Conservation (phyloP, 805 yeast species). For the Cyberlindnera suaveolens region DNA sequence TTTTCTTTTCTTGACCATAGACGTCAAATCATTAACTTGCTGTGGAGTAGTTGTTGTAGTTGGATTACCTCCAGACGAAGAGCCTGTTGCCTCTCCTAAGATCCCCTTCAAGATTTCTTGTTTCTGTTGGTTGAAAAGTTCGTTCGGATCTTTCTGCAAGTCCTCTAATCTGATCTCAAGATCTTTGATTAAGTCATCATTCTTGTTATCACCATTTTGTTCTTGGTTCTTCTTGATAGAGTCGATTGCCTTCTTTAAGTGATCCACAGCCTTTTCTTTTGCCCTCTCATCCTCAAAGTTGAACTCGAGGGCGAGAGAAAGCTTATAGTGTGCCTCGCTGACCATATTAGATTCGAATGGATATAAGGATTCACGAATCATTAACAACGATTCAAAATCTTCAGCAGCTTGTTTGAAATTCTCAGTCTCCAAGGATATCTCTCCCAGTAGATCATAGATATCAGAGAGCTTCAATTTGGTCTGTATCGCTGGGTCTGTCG, state of each 20-base stretch:
- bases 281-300: slow-evolving; percentile 44
- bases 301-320: slow-evolving; percentile 75
- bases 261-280: slow-evolving; percentile 45
- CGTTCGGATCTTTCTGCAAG: slow-evolving; percentile 44
- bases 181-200: slow-evolving; percentile 46
- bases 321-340: slow-evolving; percentile 76
- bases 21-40: slow-evolving; percentile 53
- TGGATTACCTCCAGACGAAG: slow-evolving; percentile 20
- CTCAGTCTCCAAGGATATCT: slow-evolving; percentile 84
- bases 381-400: slow-evolving; percentile 57
- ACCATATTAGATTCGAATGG: slow-evolving; percentile 48
- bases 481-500: slow-evolving; percentile 29
- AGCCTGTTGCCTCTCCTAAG: slow-evolving; percentile 38
- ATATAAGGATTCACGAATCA: slow-evolving; percentile 45
- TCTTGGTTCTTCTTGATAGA: slow-evolving; percentile 30
- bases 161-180: slow-evolving; percentile 52
- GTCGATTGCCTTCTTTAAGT: slow-evolving; percentile 47
- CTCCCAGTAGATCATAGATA: slow-evolving; percentile 76
- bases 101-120: slow-evolving; percentile 50
- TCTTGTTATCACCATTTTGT: slow-evolving; percentile 29
- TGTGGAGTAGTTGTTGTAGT: slow-evolving; percentile 18
- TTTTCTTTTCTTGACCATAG: slow-evolving; percentile 54
- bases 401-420: slow-evolving; percentile 72
- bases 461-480: slow-evolving; percentile 57
- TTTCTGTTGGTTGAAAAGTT: slow-evolving; percentile 43